Conservation (phyloP, 208 protist species). For the Balamuthia mandrillaris region DNA sequence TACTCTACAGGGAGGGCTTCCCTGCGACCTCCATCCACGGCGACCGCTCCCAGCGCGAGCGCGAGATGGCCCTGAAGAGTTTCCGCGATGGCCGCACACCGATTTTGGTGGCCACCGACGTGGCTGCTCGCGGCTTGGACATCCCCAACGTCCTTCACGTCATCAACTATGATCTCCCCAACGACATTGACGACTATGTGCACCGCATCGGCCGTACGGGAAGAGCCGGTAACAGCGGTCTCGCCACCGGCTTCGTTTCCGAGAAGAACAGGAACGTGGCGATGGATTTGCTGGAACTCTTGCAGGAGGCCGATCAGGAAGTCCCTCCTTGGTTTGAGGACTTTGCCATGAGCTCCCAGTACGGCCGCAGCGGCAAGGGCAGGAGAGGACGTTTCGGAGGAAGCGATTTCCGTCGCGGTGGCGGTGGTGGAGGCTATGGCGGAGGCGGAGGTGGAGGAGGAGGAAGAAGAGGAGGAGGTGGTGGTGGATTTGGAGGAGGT, state of each 20-base stretch:
- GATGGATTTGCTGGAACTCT: constrained; percentile 63
- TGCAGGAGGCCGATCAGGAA: constrained; percentile 72
- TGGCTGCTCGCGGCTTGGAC: constrained; percentile 88
- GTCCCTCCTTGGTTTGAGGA: constrained; percentile 67
- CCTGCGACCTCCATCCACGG: constrained; percentile 92
- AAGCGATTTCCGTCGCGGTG: not conserved
- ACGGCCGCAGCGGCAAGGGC: not conserved
- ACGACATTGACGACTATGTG: constrained; percentile 97
- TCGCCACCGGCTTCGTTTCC: constrained; percentile 93
- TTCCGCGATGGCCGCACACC: constrained; percentile 70
- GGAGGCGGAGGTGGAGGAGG: not conserved
- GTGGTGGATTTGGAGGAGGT: not conserved
- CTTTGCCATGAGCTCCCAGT: not conserved
- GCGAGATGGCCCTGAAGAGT: constrained; percentile 72
- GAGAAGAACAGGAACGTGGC: constrained; percentile 70
- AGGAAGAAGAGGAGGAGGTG: not conserved
- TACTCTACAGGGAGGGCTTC: constrained; percentile 79
- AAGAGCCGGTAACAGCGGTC: constrained; percentile 91
- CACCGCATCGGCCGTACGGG: constrained; percentile 99
- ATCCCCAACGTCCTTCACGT: constrained; percentile 87
- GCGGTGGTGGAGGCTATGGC: constrained; percentile 17
- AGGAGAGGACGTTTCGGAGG: constrained; percentile 48
- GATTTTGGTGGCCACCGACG: constrained; percentile 88
- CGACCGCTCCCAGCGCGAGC: constrained; percentile 82
- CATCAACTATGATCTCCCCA: constrained; percentile 90